Conservation (phyloP, 768 basidiomycete genomes). For the Panaeolus cyanescens region DNA sequence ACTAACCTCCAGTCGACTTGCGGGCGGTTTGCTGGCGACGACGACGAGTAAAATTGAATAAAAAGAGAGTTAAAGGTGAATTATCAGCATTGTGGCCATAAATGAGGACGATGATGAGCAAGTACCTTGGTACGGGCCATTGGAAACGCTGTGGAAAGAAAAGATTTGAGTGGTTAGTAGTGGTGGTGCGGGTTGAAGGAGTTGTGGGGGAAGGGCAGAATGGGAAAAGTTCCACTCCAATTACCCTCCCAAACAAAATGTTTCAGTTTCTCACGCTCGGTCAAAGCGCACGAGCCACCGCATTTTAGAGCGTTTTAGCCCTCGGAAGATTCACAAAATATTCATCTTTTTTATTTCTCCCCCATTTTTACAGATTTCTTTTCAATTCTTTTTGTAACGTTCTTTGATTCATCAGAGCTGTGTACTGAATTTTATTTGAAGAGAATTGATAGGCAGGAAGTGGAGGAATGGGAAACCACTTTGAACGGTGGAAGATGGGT, state of each 20-base stretch:
- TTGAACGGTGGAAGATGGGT: slow-evolving; percentile 14
- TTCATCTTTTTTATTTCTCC: slow-evolving; percentile 29
- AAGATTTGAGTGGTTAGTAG: slow-evolving; percentile 26
- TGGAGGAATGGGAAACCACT: slow-evolving; percentile 9
- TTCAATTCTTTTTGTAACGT: slow-evolving; percentile 17
- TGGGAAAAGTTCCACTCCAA: slow-evolving; percentile 30
- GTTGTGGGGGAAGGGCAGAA: slow-evolving; percentile 36
- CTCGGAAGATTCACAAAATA: slow-evolving; percentile 49
- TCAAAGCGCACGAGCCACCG: slow-evolving; percentile 50
- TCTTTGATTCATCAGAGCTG: slow-evolving; percentile 6
- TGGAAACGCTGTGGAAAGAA: slow-evolving; percentile 22
- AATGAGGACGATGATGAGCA: slow-evolving; percentile 20
- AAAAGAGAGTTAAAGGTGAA: background rate
- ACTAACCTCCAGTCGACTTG: slow-evolving; percentile 95
- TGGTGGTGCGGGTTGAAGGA: slow-evolving; percentile 36
- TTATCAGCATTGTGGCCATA: background rate
- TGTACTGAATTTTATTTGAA: slow-evolving; percentile 16
- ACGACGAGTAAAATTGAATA: slow-evolving; percentile 28
- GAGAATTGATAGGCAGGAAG: slow-evolving; percentile 14
- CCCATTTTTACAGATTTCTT: slow-evolving; percentile 13
- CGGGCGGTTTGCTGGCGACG: slow-evolving; percentile 91
- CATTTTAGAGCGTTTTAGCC: slow-evolving; percentile 47
- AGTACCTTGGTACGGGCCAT: slow-evolving; percentile 92
- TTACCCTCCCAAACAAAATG: slow-evolving; percentile 39
- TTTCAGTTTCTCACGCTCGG: slow-evolving; percentile 49